Conservation (phyloP, 345 rosid species). For the Populus davidiana region DNA sequence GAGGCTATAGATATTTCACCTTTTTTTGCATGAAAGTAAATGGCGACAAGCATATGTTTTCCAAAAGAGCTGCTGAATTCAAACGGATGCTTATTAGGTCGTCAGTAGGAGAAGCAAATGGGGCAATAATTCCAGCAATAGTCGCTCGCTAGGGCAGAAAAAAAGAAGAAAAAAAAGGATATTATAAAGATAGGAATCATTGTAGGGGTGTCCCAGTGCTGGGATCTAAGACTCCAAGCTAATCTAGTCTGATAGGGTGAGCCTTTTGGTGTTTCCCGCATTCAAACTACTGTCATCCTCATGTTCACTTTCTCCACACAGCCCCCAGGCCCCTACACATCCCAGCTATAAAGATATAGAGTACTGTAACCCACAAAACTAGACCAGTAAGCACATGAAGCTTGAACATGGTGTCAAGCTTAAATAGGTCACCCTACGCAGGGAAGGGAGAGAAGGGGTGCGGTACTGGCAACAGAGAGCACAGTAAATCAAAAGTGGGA, state of each 20-base stretch:
- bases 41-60: conserved; percentile 13
- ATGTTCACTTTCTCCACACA: conserved; percentile 15
- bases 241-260: conserved; percentile 16
- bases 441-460: neutral
- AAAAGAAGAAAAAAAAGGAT: conserved; percentile 7
- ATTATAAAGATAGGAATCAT: conserved; percentile 31
- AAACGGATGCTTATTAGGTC: conserved; percentile 18
- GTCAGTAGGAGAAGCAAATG: conserved; percentile 15
- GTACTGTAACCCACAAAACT: neutral
- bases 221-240: conserved; percentile 26
- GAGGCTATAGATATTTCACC: neutral
- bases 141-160: conserved; percentile 28
- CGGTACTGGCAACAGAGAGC: neutral
- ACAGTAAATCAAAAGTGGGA: neutral
- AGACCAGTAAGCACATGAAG: neutral
- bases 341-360: conserved; percentile 12
- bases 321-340: conserved; percentile 42
- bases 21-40: neutral
- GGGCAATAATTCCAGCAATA: conserved; percentile 34
- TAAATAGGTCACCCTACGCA: neutral
- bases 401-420: neutral
- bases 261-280: conserved; percentile 37
- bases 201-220: conserved; percentile 22
- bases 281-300: conserved; percentile 37
- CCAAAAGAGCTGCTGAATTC: conserved; percentile 18